Conservation (phyloP, 257 asterid genomes). For the Thymus mandschuricus region DNA sequence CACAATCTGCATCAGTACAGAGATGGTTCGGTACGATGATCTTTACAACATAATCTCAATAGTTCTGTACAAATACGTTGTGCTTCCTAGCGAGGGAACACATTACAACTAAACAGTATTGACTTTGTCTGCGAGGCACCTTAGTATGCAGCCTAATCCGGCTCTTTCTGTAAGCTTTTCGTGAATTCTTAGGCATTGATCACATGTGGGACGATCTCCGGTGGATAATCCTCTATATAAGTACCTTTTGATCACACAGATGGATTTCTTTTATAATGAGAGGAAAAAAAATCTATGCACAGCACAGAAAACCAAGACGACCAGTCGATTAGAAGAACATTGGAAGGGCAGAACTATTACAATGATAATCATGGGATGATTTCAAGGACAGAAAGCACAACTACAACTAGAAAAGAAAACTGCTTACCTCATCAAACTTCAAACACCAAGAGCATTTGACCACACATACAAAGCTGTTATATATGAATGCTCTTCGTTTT, state of each 20-base stretch:
- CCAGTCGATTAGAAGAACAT: background rate
- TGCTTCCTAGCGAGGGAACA: background rate
- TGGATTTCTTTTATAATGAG: slow-evolving; percentile 4
- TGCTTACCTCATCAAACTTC: background rate
- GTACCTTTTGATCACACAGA: slow-evolving; percentile 61
- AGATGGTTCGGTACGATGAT: background rate
- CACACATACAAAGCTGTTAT: background rate
- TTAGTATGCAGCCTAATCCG: slow-evolving; percentile 92
- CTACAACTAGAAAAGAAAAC: too few species aligned
- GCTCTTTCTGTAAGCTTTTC: slow-evolving; percentile 94
- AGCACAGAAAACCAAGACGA: background rate
- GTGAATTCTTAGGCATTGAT: slow-evolving; percentile 88
- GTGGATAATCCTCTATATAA: slow-evolving; percentile 93
- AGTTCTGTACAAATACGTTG: background rate
- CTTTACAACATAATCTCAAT: background rate
- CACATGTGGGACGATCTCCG: slow-evolving; percentile 98
- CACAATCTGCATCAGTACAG: background rate
- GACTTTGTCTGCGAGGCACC: slow-evolving; percentile 83
- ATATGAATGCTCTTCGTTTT: background rate
- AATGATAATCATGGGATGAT: background rate
- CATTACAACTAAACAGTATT: slow-evolving; percentile 60
- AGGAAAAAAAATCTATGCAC: background rate
- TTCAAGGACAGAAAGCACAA: background rate
- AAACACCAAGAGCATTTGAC: background rate
- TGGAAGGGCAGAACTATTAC: background rate